phyloP scores from a whole-genome alignment of 148 eudicot species.

The Rhododendron griersonianum region DNA sequence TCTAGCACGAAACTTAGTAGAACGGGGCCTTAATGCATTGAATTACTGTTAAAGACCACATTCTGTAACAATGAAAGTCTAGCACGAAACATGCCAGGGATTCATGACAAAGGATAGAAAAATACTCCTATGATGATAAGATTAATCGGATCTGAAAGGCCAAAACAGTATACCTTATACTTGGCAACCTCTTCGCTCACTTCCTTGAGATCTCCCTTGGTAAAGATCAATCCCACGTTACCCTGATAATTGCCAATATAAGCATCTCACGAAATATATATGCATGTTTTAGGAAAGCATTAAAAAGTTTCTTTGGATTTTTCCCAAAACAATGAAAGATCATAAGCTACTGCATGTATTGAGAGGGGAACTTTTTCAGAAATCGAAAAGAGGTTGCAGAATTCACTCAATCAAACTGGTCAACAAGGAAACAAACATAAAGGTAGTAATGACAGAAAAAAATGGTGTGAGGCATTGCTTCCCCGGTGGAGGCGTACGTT shows the following conservation, averaged over 20 bases:
- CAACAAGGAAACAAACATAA: background rate
- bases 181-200: constrained; percentile 43
- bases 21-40: background rate
- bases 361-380: background rate
- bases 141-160: background rate
- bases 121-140: background rate
- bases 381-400: background rate
- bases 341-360: background rate
- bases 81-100: background rate
- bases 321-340: background rate
- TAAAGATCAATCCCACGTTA: constrained; percentile 43
- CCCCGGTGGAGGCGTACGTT: no score
- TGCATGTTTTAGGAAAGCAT: background rate
- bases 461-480: no score
- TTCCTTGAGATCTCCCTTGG: constrained; percentile 48
- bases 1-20: no score
- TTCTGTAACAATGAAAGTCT: background rate
- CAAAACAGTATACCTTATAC: constrained; percentile 25
- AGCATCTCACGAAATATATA: background rate
- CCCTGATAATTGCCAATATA: constrained; percentile 17
- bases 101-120: background rate
- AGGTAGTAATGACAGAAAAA: background rate
- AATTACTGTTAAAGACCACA: background rate
- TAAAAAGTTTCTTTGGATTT: background rate
- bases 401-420: background rate